Evolutionary conservation across 768 basidiomycete species (phyloP).

Genomic region (Mycena indigotica): DNA sequence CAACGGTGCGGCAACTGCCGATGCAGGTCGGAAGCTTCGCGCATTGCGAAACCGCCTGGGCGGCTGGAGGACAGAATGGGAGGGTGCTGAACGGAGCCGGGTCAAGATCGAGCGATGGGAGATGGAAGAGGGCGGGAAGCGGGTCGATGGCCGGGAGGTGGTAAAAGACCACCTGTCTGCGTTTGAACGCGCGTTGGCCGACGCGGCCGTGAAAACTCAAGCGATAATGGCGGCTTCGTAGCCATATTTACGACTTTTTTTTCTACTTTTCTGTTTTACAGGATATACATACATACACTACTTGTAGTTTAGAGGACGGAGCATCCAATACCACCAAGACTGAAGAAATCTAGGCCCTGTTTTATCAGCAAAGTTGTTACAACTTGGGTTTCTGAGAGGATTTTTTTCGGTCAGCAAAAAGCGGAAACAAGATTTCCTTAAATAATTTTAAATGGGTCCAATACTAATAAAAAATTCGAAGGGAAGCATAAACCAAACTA

Average conservation of each 20-base stretch:
- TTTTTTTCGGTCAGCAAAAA: too few relatives aligned
- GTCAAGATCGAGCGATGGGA: slow-evolving; percentile 82
- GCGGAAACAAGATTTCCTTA: too few relatives aligned
- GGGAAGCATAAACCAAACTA: too few relatives aligned
- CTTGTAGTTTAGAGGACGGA: not conserved
- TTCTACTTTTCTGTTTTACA: slow-evolving; percentile 22
- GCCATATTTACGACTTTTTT: slow-evolving; percentile 7
- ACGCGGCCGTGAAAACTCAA: slow-evolving; percentile 75
- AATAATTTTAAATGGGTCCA: too few relatives aligned
- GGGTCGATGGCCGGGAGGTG: slow-evolving; percentile 68
- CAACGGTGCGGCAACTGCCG: slow-evolving; percentile 80
- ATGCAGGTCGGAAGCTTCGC: slow-evolving; percentile 84
- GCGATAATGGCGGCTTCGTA: slow-evolving; percentile 78
- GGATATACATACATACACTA: slow-evolving; percentile 33
- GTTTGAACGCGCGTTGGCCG: slow-evolving; percentile 70
- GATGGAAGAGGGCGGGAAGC: slow-evolving; percentile 51
- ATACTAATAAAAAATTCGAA: too few relatives aligned
- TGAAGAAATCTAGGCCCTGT: too few relatives aligned
- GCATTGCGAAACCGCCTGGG: slow-evolving; percentile 82
- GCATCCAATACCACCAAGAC: too few relatives aligned
- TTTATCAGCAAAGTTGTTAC: too few relatives aligned
- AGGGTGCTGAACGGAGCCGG: slow-evolving; percentile 81
- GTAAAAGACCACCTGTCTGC: slow-evolving; percentile 80
- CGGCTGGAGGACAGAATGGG: slow-evolving; percentile 80
- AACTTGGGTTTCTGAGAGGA: too few relatives aligned